Evolutionary conservation across 2,329 filamentous ascomycete species (phyloP), one percentile per base, ranked within the genome.

Genomic region (Xylaria sp.): DNA sequence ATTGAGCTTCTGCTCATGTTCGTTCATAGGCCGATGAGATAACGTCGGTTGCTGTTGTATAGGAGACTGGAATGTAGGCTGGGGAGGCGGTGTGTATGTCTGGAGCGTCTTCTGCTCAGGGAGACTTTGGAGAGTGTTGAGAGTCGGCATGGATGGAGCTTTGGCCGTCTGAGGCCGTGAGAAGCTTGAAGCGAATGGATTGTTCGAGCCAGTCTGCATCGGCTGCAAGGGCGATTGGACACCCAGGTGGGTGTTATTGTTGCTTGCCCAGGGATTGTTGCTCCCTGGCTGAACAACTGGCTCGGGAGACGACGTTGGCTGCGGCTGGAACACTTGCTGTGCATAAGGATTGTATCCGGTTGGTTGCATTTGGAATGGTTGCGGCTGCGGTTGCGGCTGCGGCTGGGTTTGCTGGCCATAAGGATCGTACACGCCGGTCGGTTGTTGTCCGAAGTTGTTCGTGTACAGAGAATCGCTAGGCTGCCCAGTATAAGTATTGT

Each of bases 171-270:
- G 88, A 73, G 80, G 86, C 72, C 81, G 88, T 79, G 68, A 85
- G 72, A 90, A 87, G n/a, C 5, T 49, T 11, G 85, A 83, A 25
- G 95, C 94, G 73, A 99, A 99, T 2, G 95, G 95, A 74, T 99
- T 99, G 81, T 99, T 99, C 15, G 95, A 98, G 48, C 95, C 95
- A 2, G 95, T 99, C 3, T 91, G 90, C 73, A 92, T 90, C 4
- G 93, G 90, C 73, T 90, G 89, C 65, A 97, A 78, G 1, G 88
- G 78, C 54, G 90, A 84, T 52, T 87, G 81, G 44, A 79, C 64
- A 23, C 53, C 53, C 8, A 67, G 75, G 62, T 85, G 81, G 65
- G 85, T 85, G 63, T 79, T 82, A 62, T 77, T 77, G 66, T 82
- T 84, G 27, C 83, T 85, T 23, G 92, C 90, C 92, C 94, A 99